Evolutionary conservation across 2,329 filamentous ascomycete species (phyloP).

Genomic region (Trichoderma simmonsii): DNA sequence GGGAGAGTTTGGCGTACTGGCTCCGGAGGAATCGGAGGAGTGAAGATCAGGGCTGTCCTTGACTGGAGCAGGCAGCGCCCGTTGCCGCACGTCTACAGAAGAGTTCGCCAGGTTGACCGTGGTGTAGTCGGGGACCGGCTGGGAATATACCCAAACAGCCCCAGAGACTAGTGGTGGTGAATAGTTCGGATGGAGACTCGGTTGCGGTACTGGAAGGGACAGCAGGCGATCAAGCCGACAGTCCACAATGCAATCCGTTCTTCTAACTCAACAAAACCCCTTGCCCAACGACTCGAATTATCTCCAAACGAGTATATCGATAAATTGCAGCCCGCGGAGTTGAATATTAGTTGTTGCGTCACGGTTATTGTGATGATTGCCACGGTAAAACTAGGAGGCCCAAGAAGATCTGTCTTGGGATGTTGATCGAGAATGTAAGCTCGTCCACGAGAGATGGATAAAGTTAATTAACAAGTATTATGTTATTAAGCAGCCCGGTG

Average conservation of each 20-base stretch:
- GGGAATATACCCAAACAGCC: slow-evolving; percentile 37
- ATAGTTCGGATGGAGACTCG: slow-evolving; percentile 2
- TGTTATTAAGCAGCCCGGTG: neutral
- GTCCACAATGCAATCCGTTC: neutral
- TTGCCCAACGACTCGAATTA: neutral
- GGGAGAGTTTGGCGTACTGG: slow-evolving; percentile 35
- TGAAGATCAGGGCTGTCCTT: slow-evolving; percentile 33
- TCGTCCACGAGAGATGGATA: neutral
- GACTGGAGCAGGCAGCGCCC: slow-evolving; percentile 29
- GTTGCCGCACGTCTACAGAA: slow-evolving; percentile 34
- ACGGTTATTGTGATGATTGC: neutral
- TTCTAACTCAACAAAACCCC: neutral
- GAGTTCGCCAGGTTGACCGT: slow-evolving; percentile 35
- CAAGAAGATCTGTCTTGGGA: neutral
- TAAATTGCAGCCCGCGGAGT: neutral
- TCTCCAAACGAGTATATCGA: neutral
- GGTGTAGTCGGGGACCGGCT: slow-evolving; percentile 30
- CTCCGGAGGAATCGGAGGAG: slow-evolving; percentile 33
- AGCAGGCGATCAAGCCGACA: neutral
- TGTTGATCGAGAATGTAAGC: neutral
- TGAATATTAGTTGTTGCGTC: neutral
- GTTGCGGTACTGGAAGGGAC: neutral
- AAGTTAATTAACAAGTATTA: neutral
- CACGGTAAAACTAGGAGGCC: neutral
- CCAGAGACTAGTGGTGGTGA: slow-evolving; percentile 14